A percentile compares a stretch with the other conserved stretches of the same genome.
Evolutionary conservation across 2,329 filamentous ascomycete genomes (phyloP).

Genomic region (Aspergillaceae sp.): DNA sequence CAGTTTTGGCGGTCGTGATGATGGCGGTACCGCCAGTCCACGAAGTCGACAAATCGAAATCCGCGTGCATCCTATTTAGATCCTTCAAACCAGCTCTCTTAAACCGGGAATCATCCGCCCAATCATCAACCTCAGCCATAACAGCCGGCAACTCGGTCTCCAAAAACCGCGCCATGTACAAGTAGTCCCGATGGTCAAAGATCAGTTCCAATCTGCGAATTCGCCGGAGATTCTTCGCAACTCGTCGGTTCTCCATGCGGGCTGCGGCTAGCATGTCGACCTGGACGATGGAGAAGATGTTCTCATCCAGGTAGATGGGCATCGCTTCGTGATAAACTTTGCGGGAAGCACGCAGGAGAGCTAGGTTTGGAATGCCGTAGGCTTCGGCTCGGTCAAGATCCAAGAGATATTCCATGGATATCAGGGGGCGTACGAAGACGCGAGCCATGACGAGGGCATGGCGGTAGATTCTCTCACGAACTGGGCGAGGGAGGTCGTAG

Average conservation of each 20-base stretch:
- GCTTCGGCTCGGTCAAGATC: constrained; percentile 2
- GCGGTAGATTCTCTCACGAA: constrained; percentile 12
- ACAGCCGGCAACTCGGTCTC: neutral
- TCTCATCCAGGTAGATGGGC: constrained; percentile 13
- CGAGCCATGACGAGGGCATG: constrained; percentile 8
- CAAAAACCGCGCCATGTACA: constrained; percentile 8
- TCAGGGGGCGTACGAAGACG: constrained; percentile 13
- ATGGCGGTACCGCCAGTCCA: no score
- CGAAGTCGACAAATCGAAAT: neutral
- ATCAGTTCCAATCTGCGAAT: constrained; percentile 13
- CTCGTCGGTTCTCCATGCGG: constrained; percentile 3
- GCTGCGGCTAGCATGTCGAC: constrained; percentile 10
- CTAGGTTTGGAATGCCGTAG: constrained; percentile 9
- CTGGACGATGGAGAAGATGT: constrained; percentile 14
- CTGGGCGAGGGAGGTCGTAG: constrained; percentile 10
- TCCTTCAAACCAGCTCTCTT: neutral
- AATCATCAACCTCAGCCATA: neutral
- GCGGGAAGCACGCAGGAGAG: constrained; percentile 9
- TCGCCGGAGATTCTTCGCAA: constrained; percentile 7
- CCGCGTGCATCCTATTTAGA: neutral
- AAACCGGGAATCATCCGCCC: neutral
- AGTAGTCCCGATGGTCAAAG: constrained; percentile 13
- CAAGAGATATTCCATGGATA: constrained; percentile 7
- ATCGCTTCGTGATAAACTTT: constrained; percentile 11
- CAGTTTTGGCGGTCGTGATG: no score